phyloP scores from a whole-genome alignment of 2,329 filamentous ascomycete species.

The Sarocladiaceae sp. region DNA sequence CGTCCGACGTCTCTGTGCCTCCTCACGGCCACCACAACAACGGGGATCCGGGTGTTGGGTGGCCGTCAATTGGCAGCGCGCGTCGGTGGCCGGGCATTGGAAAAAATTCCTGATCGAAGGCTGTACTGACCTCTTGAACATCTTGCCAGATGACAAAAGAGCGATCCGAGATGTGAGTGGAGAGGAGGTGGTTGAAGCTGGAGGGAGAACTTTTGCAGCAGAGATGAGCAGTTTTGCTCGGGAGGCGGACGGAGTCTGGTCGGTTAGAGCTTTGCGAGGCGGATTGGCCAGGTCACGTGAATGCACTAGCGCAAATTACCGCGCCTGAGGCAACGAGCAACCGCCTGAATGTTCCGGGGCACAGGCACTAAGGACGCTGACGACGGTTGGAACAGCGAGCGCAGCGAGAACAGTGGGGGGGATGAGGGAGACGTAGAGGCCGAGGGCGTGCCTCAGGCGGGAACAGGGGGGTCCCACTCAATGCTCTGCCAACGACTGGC shows the following conservation, averaged over 20 bases:
- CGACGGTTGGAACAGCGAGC: too few relatives aligned
- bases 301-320: slow-evolving; percentile 24
- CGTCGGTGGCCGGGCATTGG: background rate
- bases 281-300: slow-evolving; percentile 31
- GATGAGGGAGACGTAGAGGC: background rate
- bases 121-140: slow-evolving; percentile 72
- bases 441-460: slow-evolving; percentile 2
- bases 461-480: background rate
- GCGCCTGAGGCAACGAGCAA: too few relatives aligned
- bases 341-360: too few relatives aligned
- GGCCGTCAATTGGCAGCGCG: slow-evolving; percentile 35
- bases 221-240: slow-evolving; percentile 43
- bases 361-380: too few relatives aligned
- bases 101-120: background rate
- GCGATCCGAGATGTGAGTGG: slow-evolving; percentile 54
- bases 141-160: slow-evolving; percentile 65
- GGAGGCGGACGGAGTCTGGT: slow-evolving; percentile 31
- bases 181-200: slow-evolving; percentile 45
- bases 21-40: slow-evolving; percentile 6
- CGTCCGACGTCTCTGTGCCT: slow-evolving; percentile 1
- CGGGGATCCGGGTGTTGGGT: slow-evolving; percentile 11
- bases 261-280: slow-evolving; percentile 36
- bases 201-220: slow-evolving; percentile 43
- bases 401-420: too few relatives aligned
- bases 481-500: too few relatives aligned